phyloP scores from a whole-genome alignment of 1,284 basidiomycete genomes.

The Ustilago xerochloae region DNA sequence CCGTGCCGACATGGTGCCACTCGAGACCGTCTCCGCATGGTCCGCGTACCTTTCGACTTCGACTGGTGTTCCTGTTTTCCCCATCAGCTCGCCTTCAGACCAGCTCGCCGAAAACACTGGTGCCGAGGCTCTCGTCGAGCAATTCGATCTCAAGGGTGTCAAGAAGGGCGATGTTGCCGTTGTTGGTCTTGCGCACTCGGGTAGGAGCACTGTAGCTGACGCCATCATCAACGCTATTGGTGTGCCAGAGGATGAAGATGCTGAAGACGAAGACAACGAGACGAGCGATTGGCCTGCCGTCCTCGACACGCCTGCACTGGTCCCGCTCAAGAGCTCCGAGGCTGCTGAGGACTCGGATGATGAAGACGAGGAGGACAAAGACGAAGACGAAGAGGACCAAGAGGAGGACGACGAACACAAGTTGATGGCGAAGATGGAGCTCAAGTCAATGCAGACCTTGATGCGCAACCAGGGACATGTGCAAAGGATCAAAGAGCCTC shows the following conservation, averaged over 20 bases:
- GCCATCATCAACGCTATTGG: slow-evolving; percentile 54
- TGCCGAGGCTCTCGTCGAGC: slow-evolving; percentile 50
- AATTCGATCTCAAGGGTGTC: slow-evolving; percentile 39
- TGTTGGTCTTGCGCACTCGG: slow-evolving; percentile 56
- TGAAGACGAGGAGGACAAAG: slow-evolving; percentile 27
- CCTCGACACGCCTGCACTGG: slow-evolving; percentile 58
- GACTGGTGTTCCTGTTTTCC: slow-evolving; percentile 45
- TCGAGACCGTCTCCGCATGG: slow-evolving; percentile 58
- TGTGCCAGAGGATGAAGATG: slow-evolving; percentile 35
- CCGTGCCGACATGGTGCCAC: slow-evolving; percentile 60
- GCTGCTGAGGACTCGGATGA: slow-evolving; percentile 24
- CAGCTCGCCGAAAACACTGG: slow-evolving; percentile 32
- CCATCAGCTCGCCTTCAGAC: slow-evolving; percentile 43
- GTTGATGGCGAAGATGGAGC: slow-evolving; percentile 39
- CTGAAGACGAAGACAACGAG: slow-evolving; percentile 36
- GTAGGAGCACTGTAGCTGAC: slow-evolving; percentile 52
- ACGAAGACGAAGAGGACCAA: slow-evolving; percentile 26
- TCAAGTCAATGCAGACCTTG: slow-evolving; percentile 55
- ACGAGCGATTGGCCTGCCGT: slow-evolving; percentile 51
- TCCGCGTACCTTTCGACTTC: slow-evolving; percentile 36
- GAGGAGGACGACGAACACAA: slow-evolving; percentile 44
- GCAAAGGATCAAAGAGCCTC: slow-evolving; percentile 62
- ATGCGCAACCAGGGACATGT: slow-evolving; percentile 64
- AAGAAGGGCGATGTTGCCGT: slow-evolving; percentile 47
- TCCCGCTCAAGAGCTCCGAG: slow-evolving; percentile 40